A percentile compares a stretch with the other conserved stretches of the same genome.
Conservation (phyloP, 805 yeast species). For the Candida takata region DNA sequence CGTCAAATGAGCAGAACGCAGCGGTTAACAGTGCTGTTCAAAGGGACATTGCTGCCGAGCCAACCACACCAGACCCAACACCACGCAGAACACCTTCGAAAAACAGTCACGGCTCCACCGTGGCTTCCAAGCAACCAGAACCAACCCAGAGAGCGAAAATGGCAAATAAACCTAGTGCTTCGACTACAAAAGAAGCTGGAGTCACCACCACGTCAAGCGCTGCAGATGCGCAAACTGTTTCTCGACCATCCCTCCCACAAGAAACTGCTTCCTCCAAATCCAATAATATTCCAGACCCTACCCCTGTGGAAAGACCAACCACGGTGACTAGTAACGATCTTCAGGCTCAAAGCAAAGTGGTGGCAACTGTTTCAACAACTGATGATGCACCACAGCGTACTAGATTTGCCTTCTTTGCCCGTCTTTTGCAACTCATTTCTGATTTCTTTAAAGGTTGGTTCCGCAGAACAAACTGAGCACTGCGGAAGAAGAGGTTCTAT, state of each 20-base stretch:
- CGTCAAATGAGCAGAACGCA: conserved; percentile 1
- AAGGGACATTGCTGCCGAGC: conserved; percentile 12
- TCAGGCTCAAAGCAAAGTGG: not conserved
- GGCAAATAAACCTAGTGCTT: conserved; percentile 1
- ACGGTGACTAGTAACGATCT: not conserved
- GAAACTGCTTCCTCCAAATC: conserved; percentile 2
- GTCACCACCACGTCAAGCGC: not conserved
- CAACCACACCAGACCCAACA: conserved; percentile 26
- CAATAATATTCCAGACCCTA: not conserved
- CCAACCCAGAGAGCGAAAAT: not conserved
- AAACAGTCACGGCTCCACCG: not conserved
- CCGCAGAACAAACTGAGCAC: not conserved
- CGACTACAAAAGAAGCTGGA: not conserved
- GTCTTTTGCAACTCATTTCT: conserved; percentile 18
- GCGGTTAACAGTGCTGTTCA: conserved; percentile 6
- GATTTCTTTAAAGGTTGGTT: conserved; percentile 23
- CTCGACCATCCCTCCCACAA: not conserved
- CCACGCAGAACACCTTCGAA: conserved; percentile 8
- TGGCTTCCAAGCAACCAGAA: conserved; percentile 3
- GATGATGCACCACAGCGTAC: too few relatives aligned
- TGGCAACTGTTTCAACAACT: too few relatives aligned
- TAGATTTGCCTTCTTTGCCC: conserved; percentile 17
- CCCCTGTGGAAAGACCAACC: conserved; percentile 1
- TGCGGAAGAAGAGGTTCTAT: too few relatives aligned
- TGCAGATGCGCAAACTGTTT: conserved; percentile 2